Base-by-base conservation (phyloP, 1,139 yeast genomes). In the Yamadazyma mexicana region DNA sequence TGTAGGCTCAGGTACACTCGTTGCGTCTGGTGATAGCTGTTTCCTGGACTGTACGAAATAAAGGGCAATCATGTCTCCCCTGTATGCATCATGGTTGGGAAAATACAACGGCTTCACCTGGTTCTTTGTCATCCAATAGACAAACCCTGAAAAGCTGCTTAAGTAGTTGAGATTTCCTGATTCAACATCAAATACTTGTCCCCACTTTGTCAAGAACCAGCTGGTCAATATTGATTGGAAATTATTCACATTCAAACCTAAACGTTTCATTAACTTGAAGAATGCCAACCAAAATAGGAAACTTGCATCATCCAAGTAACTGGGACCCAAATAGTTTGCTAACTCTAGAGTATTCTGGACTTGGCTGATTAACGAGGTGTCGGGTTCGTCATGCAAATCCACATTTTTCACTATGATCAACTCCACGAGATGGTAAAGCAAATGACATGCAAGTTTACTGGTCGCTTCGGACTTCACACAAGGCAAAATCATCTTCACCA, bases 251-350 rank as follows among this genome's bases (percentile, higher is more conserved):
- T 31, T 34, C 15, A 44, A 14, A 11, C 51, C 50, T 6, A 46
- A 26, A 12, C 37, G 32, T 14, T 46, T 45, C 35, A 73, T 64
- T 5, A 75, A 49, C n/a, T 58, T 57, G 17, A 66, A 55, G 6
- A 77, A 47, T 0, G 68, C 51, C 38, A 66, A 57, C 89, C 91
- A 83, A 43, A 83, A 77, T 14, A 55, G 50, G 33, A 79, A 61
- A 6, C 84, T 64, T 39, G 72, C 76, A 34, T 72, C 61, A 38
- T 69, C 63, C 1, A 81, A 42, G 1, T 42, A 26, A 1, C 58
- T 52, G 0, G 92, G 91, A 0, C 91, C 91, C 51, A 73, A 75
- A 1, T 79, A 62, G 32, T 77, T 82, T 0, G 86, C 62, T 11
- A 77, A 55, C 32, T 80, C 84, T 31, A 76, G 59, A 2, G 79